Evolutionary conservation across 108 stramenopile species (phyloP).

Genomic region (Stephanodiscus triporus): DNA sequence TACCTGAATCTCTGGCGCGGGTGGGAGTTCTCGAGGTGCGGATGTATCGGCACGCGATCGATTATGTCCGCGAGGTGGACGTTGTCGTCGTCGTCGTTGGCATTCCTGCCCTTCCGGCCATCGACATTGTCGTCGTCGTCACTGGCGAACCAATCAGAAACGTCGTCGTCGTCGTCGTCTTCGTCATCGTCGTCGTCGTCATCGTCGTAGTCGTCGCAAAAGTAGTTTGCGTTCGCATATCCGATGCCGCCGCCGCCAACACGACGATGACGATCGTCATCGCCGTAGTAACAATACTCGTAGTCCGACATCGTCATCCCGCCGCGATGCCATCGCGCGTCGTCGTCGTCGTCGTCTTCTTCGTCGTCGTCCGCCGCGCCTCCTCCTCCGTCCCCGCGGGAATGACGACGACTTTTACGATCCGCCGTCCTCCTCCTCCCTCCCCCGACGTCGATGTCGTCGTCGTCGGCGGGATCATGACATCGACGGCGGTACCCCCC

Average conservation of each 20-base stretch:
- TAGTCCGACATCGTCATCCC: constrained; percentile 3
- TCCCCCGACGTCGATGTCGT: not conserved
- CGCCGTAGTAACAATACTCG: not conserved
- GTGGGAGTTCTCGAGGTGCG: constrained; percentile 16
- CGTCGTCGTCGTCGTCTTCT: not conserved
- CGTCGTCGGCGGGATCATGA: constrained; percentile 4
- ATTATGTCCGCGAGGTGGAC: constrained; percentile 84
- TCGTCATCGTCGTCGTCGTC: constrained; percentile 1
- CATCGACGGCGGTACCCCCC: constrained; percentile 33
- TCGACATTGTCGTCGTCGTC: constrained; percentile 23
- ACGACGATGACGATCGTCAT: not conserved
- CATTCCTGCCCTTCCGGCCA: not conserved
- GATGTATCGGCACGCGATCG: constrained; percentile 64
- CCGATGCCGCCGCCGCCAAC: not conserved
- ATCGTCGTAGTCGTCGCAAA: too few species aligned
- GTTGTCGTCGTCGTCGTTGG: constrained; percentile 31
- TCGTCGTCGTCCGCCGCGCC: not conserved
- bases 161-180: not conserved
- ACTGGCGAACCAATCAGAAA: constrained; percentile 32
- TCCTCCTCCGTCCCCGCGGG: not conserved
- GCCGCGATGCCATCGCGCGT: not conserved
- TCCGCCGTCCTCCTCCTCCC: too few species aligned
- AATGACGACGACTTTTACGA: too few species aligned
- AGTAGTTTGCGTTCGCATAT: too few species aligned
- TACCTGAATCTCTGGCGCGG: constrained; percentile 67